Base-by-base conservation (phyloP, 352 stramenopile genomes). In the Sclerospora graminicola region DNA sequence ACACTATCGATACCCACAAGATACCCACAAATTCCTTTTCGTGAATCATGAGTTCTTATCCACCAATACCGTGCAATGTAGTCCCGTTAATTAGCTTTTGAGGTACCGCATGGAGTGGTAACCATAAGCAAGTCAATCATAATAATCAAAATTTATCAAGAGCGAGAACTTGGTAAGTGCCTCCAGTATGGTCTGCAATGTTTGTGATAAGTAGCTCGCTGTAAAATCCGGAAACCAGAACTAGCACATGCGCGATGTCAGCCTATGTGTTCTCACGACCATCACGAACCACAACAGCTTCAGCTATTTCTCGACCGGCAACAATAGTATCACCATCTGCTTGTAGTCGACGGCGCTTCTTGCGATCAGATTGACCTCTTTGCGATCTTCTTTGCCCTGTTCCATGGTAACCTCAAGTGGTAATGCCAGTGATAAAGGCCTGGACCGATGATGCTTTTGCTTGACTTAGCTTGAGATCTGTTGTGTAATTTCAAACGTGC, bases 111-210 rank as follows among this genome's bases (percentile, higher is more conserved):
- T 52, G 40, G 5, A 93, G 61, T 10, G 82, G 80, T 28, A 90
- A 98, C 85, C 48, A 90, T 95, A 45, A 98, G 70, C 34, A 98
- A 56, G 58, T 98, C 91, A 16, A 96, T 85, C 66, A 98, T 94
- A 28, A 97, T 98, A 62, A n/a, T 98, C 93, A n/a, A 98, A 69
- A 57, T 98, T 97, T 47, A 98, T 98, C 8, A 98, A 49, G 72
- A 98, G 96, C 11, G 89, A 91, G 72, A 95, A 97, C 54, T 97
- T 97, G 30, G 86, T 77, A 31, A 98, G 71, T 1, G 93, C 94
- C 48, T 89, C 77, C 14, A 98, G 74, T 40, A 96, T 89, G 1
- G 84, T 80, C 0, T 90, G 90, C 41, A 98, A 51, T 13, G 96
- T 66, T n/a, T 79, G 68, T 26, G 84, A 91, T 85, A 82, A 16